phyloP scores from a whole-genome alignment of 495 filamentous ascomycete species.

The Chaetomidium leptoderma region DNA sequence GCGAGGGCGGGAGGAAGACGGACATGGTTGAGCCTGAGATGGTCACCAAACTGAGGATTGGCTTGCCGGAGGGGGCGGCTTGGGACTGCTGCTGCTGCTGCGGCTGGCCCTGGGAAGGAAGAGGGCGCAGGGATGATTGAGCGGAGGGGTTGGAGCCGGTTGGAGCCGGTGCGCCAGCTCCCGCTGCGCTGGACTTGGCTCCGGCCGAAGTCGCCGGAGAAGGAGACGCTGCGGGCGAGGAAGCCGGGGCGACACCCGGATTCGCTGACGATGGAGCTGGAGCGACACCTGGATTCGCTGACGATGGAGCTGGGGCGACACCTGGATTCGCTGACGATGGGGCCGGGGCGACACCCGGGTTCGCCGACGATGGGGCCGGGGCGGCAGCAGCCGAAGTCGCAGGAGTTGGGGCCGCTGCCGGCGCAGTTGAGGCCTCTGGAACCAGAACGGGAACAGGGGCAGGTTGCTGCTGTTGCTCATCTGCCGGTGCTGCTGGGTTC shows the following conservation, averaged over 20 bases:
- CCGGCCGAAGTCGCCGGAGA: no score
- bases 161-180: not conserved
- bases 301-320: no score
- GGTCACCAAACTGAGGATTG: constrained; percentile 9
- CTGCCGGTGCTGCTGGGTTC: not conserved
- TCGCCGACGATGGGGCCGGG: not conserved
- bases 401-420: not conserved
- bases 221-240: not conserved
- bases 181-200: no score
- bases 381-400: not conserved
- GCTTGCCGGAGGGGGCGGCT: no score
- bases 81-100: not conserved
- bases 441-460: not conserved
- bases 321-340: no score
- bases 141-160: not conserved
- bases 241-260: no score
- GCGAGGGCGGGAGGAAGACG: constrained; percentile 19
- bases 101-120: not conserved
- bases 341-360: not conserved
- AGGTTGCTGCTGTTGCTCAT: constrained; percentile 9
- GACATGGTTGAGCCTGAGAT: constrained; percentile 18
- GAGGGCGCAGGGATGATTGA: not conserved
- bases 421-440: not conserved
- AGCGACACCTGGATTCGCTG: no score
- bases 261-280: no score